Conservation (phyloP, 2,329 filamentous ascomycete species). For the Aureobasidium zeae region DNA sequence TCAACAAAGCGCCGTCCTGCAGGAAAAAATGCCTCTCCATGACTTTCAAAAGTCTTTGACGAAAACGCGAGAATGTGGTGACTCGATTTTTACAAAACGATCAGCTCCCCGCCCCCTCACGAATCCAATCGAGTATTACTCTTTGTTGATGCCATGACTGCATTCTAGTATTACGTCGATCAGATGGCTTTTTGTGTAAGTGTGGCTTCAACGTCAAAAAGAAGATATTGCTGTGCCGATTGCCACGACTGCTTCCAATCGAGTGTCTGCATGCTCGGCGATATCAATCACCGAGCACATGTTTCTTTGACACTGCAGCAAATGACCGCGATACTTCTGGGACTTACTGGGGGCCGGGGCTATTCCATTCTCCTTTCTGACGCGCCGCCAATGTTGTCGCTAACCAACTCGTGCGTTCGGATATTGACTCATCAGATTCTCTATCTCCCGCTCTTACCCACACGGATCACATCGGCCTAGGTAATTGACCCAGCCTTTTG, state of each 20-base stretch:
- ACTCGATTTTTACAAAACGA: slow-evolving; percentile 6
- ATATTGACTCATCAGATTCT: slow-evolving; percentile 4
- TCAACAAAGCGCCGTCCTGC: neutral
- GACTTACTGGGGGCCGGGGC: neutral
- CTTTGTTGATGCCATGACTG: slow-evolving; percentile 8
- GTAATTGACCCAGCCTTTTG: neutral
- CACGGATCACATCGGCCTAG: neutral
- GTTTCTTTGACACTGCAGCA: slow-evolving; percentile 2
- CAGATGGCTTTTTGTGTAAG: slow-evolving; percentile 11
- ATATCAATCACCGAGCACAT: slow-evolving; percentile 2
- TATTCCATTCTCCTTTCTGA: neutral
- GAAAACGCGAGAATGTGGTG: slow-evolving; percentile 5
- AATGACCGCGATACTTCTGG: neutral
- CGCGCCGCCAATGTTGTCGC: slow-evolving; percentile 8
- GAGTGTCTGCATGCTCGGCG: slow-evolving; percentile 8
- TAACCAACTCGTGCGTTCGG: neutral
- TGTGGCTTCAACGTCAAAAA: slow-evolving; percentile 12
- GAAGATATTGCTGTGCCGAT: slow-evolving; percentile 6
- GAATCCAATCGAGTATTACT: no score
- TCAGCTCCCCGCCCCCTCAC: no score
- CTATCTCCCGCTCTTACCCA: slow-evolving; percentile 8
- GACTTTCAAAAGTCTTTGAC: no score
- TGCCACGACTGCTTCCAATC: slow-evolving; percentile 1
- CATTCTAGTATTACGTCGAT: slow-evolving; percentile 3
- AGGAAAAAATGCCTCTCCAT: no score